Base-by-base conservation (phyloP, 148 eudicot genomes). In the Polygonum maritimum region DNA sequence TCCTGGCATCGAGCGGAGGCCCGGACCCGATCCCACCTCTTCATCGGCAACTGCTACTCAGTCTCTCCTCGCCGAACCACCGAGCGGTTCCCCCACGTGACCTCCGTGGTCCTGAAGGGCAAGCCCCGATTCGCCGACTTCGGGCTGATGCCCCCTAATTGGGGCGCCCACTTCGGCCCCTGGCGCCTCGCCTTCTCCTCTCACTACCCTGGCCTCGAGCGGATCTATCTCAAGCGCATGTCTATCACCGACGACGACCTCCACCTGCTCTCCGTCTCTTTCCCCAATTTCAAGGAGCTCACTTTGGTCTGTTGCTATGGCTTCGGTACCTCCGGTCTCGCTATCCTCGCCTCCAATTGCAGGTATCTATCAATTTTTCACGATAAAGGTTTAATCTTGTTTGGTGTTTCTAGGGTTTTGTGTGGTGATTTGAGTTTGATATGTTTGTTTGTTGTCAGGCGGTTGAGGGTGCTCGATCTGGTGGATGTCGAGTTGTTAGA, bases 111-210 rank as follows among this genome's bases (percentile, higher is more conserved):
- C 2, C 10, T 92, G 0, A 92, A 92, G 51, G 94, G 97, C 1
- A 87, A 86, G 79, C 97, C 97, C 0, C 74, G 97, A 79, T 92
- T 92, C 48, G 88, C 94, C 3, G 97, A 92, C 47, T 92, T 92
- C 58, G 85, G 87, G 35, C 84, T 92, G 5, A 84, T 88, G 85
- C 94, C 91, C 1, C 63, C 76, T 0, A 71, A 74, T 12, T 92
- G 97, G 97, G 97, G 97, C 0, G 94, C 91, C 3, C 83, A 82
- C 75, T 86, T 88, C 15, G 47, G 55, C 3, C 85, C 83, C 0
- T 92, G 97, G 97, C 47, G 84, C 0, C 0, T 22, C 1, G 83
- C 82, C 4, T 82, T 91, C 67, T 86, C 60, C 1, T 36, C 60
- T 0, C 47, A 82, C 5, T 91, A 91, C 14, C 87, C 84, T 5